Evolutionary conservation across 1,139 yeast genomes (phyloP).

Genomic region (Lodderomyces orthopsilosis): DNA sequence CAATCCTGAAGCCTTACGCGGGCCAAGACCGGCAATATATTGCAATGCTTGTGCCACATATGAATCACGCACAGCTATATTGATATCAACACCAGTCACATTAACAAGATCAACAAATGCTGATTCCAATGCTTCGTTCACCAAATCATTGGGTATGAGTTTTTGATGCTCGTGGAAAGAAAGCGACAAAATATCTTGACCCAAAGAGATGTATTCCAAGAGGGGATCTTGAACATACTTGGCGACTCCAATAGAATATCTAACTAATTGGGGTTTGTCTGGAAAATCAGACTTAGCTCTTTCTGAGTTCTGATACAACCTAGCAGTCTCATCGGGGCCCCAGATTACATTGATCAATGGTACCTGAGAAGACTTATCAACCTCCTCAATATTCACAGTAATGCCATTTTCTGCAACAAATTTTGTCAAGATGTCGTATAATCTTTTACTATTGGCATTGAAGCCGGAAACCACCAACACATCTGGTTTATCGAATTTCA

Average conservation of each 20-base stretch:
- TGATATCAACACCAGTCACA: constrained; percentile 89
- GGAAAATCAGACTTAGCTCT: constrained; percentile 79
- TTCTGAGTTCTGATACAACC: constrained; percentile 77
- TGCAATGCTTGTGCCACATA: constrained; percentile 71
- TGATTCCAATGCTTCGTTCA: constrained; percentile 69
- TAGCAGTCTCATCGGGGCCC: constrained; percentile 93
- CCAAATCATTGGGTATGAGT: constrained; percentile 61
- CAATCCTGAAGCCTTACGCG: constrained; percentile 88
- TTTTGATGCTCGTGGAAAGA: constrained; percentile 75
- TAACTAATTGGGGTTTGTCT: constrained; percentile 80
- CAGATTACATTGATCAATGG: constrained; percentile 62
- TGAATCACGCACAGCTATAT: constrained; percentile 77
- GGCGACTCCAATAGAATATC: constrained; percentile 86
- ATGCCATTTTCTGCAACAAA: constrained; percentile 59
- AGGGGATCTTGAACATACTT: constrained; percentile 90
- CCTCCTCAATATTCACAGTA: constrained; percentile 51
- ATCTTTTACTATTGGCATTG: constrained; percentile 66
- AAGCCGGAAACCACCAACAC: constrained; percentile 89
- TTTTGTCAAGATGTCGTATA: constrained; percentile 56
- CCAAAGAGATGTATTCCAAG: constrained; percentile 80
- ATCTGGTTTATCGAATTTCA: constrained; percentile 59
- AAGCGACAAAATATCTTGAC: constrained; percentile 69
- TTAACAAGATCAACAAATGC: constrained; percentile 89
- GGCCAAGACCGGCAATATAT: constrained; percentile 89
- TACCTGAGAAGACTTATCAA: constrained; percentile 34